phyloP scores from a whole-genome alignment of 768 basidiomycete species.

The Jaapia argillacea region DNA sequence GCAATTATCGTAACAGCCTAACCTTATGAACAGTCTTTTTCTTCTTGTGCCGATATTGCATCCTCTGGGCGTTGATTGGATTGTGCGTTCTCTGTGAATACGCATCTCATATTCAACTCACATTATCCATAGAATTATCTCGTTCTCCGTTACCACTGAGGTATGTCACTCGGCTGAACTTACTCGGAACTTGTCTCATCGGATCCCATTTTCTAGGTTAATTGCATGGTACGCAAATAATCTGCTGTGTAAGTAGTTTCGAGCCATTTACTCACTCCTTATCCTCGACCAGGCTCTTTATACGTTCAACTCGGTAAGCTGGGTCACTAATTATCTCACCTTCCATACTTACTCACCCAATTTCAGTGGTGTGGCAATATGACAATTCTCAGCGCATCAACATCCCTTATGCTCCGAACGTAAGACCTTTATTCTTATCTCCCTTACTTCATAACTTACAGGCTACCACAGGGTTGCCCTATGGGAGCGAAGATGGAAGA shows the following conservation, averaged over 20 bases:
- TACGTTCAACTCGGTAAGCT: conserved; percentile 54
- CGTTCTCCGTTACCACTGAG: conserved; percentile 38
- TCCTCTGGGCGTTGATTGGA: conserved; percentile 55
- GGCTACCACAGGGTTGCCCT: conserved; percentile 44
- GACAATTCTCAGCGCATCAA: conserved; percentile 55
- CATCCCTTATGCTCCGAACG: conserved; percentile 65
- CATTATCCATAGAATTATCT: conserved; percentile 37
- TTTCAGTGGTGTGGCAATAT: conserved; percentile 52
- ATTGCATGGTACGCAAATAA: neutral
- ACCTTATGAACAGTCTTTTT: conserved; percentile 52
- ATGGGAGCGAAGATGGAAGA: conserved; percentile 49
- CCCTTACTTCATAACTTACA: neutral
- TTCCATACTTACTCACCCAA: conserved; percentile 2
- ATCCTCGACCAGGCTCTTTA: conserved; percentile 40
- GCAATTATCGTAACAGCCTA: no score
- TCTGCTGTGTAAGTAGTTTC: neutral
- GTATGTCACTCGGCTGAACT: no score
- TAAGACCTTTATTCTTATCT: conserved; percentile 18
- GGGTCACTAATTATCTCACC: neutral
- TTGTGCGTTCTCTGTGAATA: conserved; percentile 30
- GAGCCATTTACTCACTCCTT: neutral
- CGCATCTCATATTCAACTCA: neutral
- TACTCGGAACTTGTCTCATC: no score
- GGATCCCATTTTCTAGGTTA: neutral
- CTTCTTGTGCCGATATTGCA: conserved; percentile 64